Evolutionary conservation across 148 eudicot genomes (phyloP).

Genomic region (Heliosperma pusillum): DNA sequence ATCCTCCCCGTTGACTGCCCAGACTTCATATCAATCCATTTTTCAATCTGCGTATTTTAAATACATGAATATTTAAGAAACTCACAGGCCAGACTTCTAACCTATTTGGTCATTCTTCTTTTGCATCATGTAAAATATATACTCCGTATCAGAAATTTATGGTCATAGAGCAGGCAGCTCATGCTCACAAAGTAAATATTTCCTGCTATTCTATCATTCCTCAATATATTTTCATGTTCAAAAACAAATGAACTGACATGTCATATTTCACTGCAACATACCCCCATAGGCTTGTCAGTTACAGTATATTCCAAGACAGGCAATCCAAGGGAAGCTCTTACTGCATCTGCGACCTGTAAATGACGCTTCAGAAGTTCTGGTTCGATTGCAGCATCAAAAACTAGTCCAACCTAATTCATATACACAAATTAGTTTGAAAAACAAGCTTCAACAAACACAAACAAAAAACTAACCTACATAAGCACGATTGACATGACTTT

Average conservation of each 20-base stretch:
- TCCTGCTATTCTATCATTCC: background rate
- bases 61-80: background rate
- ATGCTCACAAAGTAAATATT: background rate
- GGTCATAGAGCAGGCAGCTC: constrained; percentile 3
- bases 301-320: constrained; percentile 75
- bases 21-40: constrained; percentile 76
- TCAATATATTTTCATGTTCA: background rate
- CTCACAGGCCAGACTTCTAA: background rate
- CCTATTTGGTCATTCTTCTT: background rate
- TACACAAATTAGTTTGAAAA: constrained; percentile 8
- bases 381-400: constrained; percentile 92
- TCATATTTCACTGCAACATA: constrained; percentile 14
- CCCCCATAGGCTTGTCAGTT: constrained; percentile 75
- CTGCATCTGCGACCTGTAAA: constrained; percentile 88
- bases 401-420: constrained; percentile 69
- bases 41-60: constrained; percentile 55
- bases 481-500: too few relatives aligned
- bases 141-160: background rate
- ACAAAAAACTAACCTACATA: too few relatives aligned
- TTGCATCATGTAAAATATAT: background rate
- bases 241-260: background rate
- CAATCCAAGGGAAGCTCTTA: constrained; percentile 93
- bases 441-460: constrained; percentile 18
- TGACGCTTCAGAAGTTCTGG: constrained; percentile 68
- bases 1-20: constrained; percentile 90